These are phyloP conservation scores for Cladosporium sp. DNA, from an alignment of 2,329 filamentous ascomycete genomes.

Conservation along the genomic window DNA sequence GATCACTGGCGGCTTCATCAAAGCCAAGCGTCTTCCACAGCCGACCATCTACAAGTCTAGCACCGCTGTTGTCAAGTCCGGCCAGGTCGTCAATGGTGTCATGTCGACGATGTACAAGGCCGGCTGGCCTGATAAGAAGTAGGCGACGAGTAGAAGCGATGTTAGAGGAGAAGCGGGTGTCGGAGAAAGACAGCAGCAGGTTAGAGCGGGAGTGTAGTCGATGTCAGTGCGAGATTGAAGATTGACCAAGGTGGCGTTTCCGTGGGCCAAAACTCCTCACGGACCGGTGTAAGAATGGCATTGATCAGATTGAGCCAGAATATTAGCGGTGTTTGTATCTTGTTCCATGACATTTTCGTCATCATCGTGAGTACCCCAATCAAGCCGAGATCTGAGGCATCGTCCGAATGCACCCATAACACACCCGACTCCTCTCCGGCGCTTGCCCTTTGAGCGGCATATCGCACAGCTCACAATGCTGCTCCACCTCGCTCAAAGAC, in stretches of 20 bases:
- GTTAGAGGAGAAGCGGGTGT: not conserved
- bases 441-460: slow-evolving; percentile 55
- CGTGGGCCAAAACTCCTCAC: not conserved
- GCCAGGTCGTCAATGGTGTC: slow-evolving; percentile 19
- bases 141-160: not conserved
- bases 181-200: not conserved
- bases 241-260: not conserved
- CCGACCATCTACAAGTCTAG: slow-evolving; percentile 23
- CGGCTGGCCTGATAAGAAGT: not conserved
- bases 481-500: slow-evolving; percentile 32
- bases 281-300: not conserved
- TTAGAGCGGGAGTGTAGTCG: not conserved
- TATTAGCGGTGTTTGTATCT: not conserved
- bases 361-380: not conserved
- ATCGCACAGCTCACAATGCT: slow-evolving; percentile 66
- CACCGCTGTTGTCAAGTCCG: slow-evolving; percentile 18
- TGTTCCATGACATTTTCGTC: not conserved
- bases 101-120: slow-evolving; percentile 21
- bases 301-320: not conserved
- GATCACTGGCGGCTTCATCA: slow-evolving; percentile 45
- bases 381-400: slow-evolving; percentile 4
- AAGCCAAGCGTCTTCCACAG: slow-evolving; percentile 22
- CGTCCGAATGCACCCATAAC: slow-evolving; percentile 65
- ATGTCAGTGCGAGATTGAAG: not conserved
- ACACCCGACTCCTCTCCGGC: slow-evolving; percentile 49